Base-by-base conservation (phyloP, 2,329 filamentous ascomycete genomes). In the Alternaria burnsii region DNA sequence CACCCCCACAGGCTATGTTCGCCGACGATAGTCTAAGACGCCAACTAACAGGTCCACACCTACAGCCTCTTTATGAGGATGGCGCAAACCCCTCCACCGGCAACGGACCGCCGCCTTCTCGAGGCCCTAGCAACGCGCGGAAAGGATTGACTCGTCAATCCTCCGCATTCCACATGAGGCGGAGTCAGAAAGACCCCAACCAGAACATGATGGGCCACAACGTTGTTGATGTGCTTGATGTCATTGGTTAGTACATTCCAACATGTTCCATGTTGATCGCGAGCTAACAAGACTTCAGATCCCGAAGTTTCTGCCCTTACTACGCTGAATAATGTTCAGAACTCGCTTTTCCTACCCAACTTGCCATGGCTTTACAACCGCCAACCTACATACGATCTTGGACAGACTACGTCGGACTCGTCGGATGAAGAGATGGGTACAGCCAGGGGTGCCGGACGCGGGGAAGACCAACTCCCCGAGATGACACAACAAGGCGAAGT, bases 251-350 rank as follows among this genome's bases (percentile, higher is more conserved):
- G 85, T 78, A 46, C 20, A 24, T 30, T 16, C 16, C 38, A 43
- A 40, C 5, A 14, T 28, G 3, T 30, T 20, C 11, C 14, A 36
- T 38, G 30, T 46, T 22, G 18, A 16, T 44, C 32, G 47, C 66
- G 69, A 78, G 67, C 75, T 82, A 57, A 82, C 64, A 26, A 52
- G 16, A 16, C 7, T 42, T 32, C 63, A 93, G 92, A 96, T 68
- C 92, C 92, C 43, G 91, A 95, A 79, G 89, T 97, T 3, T 88
- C 91, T 26, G 91, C 92, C 0, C 81, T 97, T 6, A 92, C 91
- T 0, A 94, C 92, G 6, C 85, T 96, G 10, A 96, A 92, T 51
- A 97, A 97, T 72, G 89, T 97, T n/a, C 92, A 96, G 73, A 97
- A 97, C 75, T 95, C 92, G 0, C 86, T 97, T 3, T 96, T 96